Conservation (phyloP, 2,329 filamentous ascomycete species). For the Phialophora expanda region DNA sequence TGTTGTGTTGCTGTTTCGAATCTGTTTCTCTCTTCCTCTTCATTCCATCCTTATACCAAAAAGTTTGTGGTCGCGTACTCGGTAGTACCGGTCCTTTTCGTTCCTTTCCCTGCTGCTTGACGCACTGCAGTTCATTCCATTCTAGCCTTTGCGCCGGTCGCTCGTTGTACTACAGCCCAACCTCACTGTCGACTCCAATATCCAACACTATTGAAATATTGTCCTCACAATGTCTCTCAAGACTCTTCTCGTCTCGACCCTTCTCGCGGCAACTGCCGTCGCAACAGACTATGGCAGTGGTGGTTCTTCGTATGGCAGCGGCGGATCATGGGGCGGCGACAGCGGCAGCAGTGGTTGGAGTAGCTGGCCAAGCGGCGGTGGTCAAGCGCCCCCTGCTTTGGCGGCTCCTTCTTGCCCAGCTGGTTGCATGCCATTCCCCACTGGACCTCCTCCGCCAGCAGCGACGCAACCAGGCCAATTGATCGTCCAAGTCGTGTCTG, state of each 20-base stretch:
- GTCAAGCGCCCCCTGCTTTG: conserved; percentile 12
- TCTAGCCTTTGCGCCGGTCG: conserved; percentile 36
- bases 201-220: conserved; percentile 13
- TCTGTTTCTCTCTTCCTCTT: conserved; percentile 21
- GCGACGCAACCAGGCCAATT: conserved; percentile 28
- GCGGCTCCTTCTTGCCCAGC: conserved; percentile 31
- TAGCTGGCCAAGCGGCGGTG: conserved; percentile 6
- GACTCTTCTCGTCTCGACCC: conserved; percentile 26
- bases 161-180: conserved; percentile 32
- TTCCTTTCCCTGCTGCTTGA: conserved; percentile 38
- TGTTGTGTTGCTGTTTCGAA: conserved; percentile 25
- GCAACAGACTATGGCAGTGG: conserved; percentile 20
- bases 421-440: conserved; percentile 30
- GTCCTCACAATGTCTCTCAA: conserved; percentile 33
- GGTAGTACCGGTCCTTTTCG: conserved; percentile 29
- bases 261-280: conserved; percentile 30
- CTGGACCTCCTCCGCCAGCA: conserved; percentile 20
- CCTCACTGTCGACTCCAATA: conserved; percentile 7
- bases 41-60: conserved; percentile 33
- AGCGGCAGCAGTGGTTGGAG: conserved; percentile 13
- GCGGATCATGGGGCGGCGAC: conserved; percentile 4
- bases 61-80: conserved; percentile 21
- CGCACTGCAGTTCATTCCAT: conserved; percentile 34
- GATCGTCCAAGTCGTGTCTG: conserved; percentile 68
- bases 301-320: conserved; percentile 4